These are phyloP conservation scores for Ophidiomyces ophidiicola DNA, from an alignment of 2,329 filamentous ascomycete species.

Conservation along the genomic window DNA sequence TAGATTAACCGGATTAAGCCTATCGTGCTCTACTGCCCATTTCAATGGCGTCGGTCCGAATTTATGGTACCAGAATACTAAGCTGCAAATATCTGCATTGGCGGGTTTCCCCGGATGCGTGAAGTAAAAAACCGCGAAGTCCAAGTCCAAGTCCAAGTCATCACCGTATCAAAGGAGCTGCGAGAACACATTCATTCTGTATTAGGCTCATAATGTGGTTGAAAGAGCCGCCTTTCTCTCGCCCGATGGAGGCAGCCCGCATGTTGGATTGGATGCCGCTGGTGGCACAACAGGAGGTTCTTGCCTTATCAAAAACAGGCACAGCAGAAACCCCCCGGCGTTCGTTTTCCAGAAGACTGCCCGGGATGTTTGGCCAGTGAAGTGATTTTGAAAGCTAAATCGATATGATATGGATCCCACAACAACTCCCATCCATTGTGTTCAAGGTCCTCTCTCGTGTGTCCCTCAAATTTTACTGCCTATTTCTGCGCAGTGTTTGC, in stretches of 20 bases:
- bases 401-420: conserved; percentile 9
- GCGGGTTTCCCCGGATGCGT: background rate
- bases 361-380: conserved; percentile 9
- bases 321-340: background rate
- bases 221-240: conserved; percentile 12
- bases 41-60: conserved; percentile 12
- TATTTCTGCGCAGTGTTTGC: too few relatives aligned
- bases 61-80: background rate
- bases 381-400: conserved; percentile 12
- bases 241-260: background rate
- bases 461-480: too few relatives aligned
- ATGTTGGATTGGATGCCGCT: background rate
- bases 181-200: conserved; percentile 12
- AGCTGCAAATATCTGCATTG: background rate
- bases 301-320: too few relatives aligned
- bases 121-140: conserved; percentile 2
- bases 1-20: conserved; percentile 13
- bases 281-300: conserved; percentile 2
- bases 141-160: conserved; percentile 10
- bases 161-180: conserved; percentile 13
- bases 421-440: conserved; percentile 13
- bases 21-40: conserved; percentile 14
- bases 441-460: background rate
- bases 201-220: conserved; percentile 13
- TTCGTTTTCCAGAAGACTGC: conserved; percentile 2